phyloP scores from a whole-genome alignment of 345 rosid genomes.

The Geranium rotundifolium region DNA sequence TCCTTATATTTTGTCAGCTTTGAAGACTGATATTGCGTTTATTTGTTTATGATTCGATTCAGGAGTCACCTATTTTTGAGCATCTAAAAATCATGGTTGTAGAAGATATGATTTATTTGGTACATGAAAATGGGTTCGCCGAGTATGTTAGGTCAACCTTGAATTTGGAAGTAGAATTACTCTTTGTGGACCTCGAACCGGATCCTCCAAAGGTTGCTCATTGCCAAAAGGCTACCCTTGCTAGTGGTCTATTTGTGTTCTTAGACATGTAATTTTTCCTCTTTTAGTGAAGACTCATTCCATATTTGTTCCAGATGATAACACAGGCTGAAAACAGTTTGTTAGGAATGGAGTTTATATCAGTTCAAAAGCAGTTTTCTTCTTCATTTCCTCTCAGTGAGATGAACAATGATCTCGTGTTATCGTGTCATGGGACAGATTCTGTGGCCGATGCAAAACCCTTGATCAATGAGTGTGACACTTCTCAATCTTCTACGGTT shows the following conservation, averaged over 20 bases:
- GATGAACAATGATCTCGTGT: conserved; percentile 12
- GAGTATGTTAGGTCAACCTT: conserved; percentile 49
- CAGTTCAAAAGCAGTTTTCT: conserved; percentile 50
- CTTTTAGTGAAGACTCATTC: conserved; percentile 4
- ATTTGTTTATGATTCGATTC: conserved; percentile 4
- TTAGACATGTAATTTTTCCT: conserved; percentile 6
- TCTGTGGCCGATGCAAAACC: conserved; percentile 9
- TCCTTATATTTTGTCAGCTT: not conserved
- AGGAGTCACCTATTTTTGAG: conserved; percentile 49
- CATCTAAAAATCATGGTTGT: conserved; percentile 61
- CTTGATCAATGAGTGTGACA: conserved; percentile 12
- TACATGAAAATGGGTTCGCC: conserved; percentile 44
- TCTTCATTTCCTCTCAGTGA: conserved; percentile 29
- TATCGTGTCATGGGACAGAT: conserved; percentile 13
- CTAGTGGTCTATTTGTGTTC: conserved; percentile 1
- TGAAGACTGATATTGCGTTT: not conserved
- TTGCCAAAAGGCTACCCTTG: not conserved
- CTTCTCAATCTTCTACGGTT: conserved; percentile 35
- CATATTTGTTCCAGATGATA: conserved; percentile 42
- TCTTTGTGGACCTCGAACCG: conserved; percentile 61
- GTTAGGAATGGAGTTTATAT: conserved; percentile 36
- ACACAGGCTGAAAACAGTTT: conserved; percentile 29
- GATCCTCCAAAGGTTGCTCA: conserved; percentile 83
- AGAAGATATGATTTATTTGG: conserved; percentile 84
- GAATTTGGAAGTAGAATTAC: conserved; percentile 33